Evolutionary conservation across 2,329 filamentous ascomycete genomes (phyloP).

Genomic region (Hypomyces perniciosus): DNA sequence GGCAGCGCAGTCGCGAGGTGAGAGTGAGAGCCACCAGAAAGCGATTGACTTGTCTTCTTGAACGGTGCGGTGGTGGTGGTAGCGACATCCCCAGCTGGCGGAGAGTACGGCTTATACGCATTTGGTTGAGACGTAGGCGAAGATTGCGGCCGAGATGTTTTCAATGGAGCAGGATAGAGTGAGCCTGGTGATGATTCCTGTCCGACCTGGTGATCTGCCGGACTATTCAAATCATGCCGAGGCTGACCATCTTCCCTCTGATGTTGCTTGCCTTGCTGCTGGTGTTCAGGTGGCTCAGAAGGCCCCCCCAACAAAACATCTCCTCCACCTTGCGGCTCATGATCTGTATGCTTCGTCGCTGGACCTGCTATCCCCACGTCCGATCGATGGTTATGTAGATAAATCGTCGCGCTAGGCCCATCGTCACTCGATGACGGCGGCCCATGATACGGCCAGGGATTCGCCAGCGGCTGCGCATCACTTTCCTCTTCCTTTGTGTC

Average conservation of each 20-base stretch:
- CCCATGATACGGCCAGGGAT: constrained; percentile 31
- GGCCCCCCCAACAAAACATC: background rate
- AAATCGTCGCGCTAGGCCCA: background rate
- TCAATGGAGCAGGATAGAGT: constrained; percentile 24
- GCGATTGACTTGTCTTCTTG: background rate
- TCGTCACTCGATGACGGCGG: constrained; percentile 13
- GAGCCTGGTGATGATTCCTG: background rate
- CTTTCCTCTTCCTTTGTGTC: background rate
- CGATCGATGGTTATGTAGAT: constrained; percentile 1
- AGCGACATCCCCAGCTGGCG: constrained; percentile 12
- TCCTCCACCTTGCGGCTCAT: background rate
- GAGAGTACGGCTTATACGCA: constrained; percentile 24
- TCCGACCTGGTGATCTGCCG: background rate
- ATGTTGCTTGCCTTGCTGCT: background rate
- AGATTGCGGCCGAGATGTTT: constrained; percentile 19
- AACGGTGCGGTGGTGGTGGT: background rate
- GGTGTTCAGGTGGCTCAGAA: background rate
- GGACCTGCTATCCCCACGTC: background rate
- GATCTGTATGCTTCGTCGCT: background rate
- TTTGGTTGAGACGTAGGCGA: constrained; percentile 16
- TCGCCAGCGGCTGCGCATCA: constrained; percentile 17
- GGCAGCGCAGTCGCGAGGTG: constrained; percentile 8
- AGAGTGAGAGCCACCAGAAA: background rate
- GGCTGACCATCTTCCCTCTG: background rate
- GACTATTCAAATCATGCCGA: background rate